Base-by-base conservation (phyloP, 345 rosid species). In the Moricandia moricandioides region DNA sequence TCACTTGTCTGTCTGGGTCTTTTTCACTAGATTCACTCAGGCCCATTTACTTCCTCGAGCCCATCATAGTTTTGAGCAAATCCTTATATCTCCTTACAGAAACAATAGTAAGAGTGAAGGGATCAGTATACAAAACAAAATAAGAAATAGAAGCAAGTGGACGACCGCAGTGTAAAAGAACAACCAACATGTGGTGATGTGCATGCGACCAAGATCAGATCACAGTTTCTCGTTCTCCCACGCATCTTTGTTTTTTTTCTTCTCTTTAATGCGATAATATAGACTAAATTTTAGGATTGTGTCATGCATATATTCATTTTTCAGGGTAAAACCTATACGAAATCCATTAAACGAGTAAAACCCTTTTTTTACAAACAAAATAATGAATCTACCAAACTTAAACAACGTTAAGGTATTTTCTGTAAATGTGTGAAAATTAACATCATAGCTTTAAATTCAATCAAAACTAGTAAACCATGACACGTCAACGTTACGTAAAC, bases 141-240 rank as follows among this genome's bases (percentile, higher is more conserved):
- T 54, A 61, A 2, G 57, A 27, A 69, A 27, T 3, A n/a, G 4
- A n/a, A 43, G 39, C 70, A 56, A 70, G 75, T 55, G 70, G 75
- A 69, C 49, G 70, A 62, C 57, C 47, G 9, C 7, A 18, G 59
- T 35, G 34, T 21, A 66, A 73, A 47, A n/a, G n/a, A n/a, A n/a
- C n/a, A n/a, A 65, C 37, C 30, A 69, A 30, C 70, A 69, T 76
- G 75, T 76, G 79, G 21, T 33, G 75, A 31, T 70, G 40, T 62
- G 60, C 75, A 54, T 63, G 40, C 65, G 75, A 63, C 70, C 66
- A 63, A 30, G 39, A 54, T 59, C 51, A 30, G 39, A 54, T 59
- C 51, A 13, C 37, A 6, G n/a, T 63, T 76, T 70, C 75, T 64
- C 75, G 33, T 56, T 34, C 47, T 63, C 30, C 66, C n/a, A 76